Conservation (phyloP, 2,329 filamentous ascomycete species). For the Aspergillus glaucus region DNA sequence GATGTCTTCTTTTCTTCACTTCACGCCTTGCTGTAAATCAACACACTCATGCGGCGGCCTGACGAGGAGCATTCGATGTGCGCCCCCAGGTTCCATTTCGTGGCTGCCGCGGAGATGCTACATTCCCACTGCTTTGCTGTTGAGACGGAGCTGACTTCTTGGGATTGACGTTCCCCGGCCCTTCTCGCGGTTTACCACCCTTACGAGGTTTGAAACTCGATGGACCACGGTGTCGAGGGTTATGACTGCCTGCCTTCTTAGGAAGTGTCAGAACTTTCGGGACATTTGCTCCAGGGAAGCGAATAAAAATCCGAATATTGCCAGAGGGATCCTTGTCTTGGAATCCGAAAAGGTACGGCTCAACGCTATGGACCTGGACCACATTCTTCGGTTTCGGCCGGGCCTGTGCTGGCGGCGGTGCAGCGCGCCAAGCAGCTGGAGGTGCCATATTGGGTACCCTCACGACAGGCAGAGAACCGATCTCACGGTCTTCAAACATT, state of each 20-base stretch:
- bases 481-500: slow-evolving; percentile 75
- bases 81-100: slow-evolving; percentile 24
- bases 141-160: slow-evolving; percentile 24
- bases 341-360: slow-evolving; percentile 37
- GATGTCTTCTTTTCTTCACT: neutral
- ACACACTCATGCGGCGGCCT: slow-evolving; percentile 1
- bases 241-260: slow-evolving; percentile 23
- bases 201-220: slow-evolving; percentile 26
- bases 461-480: slow-evolving; percentile 68
- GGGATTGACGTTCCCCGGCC: slow-evolving; percentile 11
- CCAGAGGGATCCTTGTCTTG: slow-evolving; percentile 33
- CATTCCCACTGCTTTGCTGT: slow-evolving; percentile 15
- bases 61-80: slow-evolving; percentile 17
- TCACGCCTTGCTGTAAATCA: neutral
- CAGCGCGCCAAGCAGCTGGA: slow-evolving; percentile 58
- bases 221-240: slow-evolving; percentile 20
- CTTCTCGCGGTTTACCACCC: slow-evolving; percentile 26
- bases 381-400: slow-evolving; percentile 40
- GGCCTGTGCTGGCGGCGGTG: slow-evolving; percentile 31
- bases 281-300: slow-evolving; percentile 42
- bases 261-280: slow-evolving; percentile 37
- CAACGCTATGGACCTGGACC: slow-evolving; percentile 46
- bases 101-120: slow-evolving; percentile 19
- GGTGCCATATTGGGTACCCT: slow-evolving; percentile 60
- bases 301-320: slow-evolving; percentile 37